Base-by-base conservation (phyloP, 2,329 filamentous ascomycete genomes). In the Aspergillus eucalypticola region DNA sequence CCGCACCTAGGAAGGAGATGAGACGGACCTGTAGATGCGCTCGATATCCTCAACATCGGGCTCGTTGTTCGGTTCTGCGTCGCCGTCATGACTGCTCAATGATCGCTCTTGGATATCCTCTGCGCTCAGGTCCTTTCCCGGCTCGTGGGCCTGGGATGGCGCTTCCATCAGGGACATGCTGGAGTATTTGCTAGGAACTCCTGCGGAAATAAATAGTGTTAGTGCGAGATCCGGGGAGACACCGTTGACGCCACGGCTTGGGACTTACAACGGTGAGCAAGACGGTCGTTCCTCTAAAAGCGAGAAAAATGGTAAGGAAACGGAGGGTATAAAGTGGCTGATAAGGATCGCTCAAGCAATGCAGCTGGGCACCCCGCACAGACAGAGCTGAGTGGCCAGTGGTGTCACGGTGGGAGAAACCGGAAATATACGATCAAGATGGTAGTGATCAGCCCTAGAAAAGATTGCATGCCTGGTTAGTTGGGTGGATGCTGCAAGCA, bases 1-100 rank as follows among this genome's bases (percentile, higher is more conserved):
- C 2, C 11, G 11, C 15, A 19, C 3, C 10, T 50, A 32, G 5
- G 21, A 19, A 29, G 21, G n/a, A 11, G 17, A 19, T 11, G 11
- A 8, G 17, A 51, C 38, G 2, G 35, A 77, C 75, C 70, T 70
- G 64, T 78, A 78, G 39, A 78, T 73, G 10, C 75, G 74, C 60
- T 77, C 74, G 42, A 78, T 72, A 41, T 73, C 68, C 25, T 68
- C 73, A 17, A 71, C 54, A 57, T 69, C 70, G 29, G 71, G 67
- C 58, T 75, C 73, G 44, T 61, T 57, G n/a, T 62, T 64, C 2
- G 67, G 60, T 39, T 73, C 67, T 0, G 7, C 38, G 2, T 66
- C 62, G 19, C 67, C 66, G 13, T 68, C 66, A 11, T 48, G 55
- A 38, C 52, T 54, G 32, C 56, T 27, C 5, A 46, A n/a, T n/a